Base-by-base conservation (phyloP, 2,329 filamentous ascomycete genomes). In the Aspergillus tanneri region DNA sequence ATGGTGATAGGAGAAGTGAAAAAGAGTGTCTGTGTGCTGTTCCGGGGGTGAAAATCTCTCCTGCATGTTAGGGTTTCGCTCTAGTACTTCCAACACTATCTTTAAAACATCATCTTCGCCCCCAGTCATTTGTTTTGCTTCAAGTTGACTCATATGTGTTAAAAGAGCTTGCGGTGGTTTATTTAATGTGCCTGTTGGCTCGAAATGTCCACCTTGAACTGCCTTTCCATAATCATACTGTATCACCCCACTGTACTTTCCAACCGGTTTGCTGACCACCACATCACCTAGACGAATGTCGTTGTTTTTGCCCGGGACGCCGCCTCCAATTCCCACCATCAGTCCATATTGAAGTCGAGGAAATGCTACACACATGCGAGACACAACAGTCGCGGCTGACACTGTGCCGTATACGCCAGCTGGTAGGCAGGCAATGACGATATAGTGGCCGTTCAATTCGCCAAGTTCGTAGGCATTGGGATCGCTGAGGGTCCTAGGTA, bases 211-310 rank as follows among this genome's bases (percentile, higher is more conserved):
- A 21, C 36, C 28, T 22, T 16, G 19, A 27, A 45, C 22, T 7
- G 22, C 21, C 18, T 49, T 49, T 3, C 46, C 46, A 16, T 43
- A 43, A 27, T 43, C 40, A 23, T 43, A 48, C 19, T n/a, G n/a
- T n/a, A n/a, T 5, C 11, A 48, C 40, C 7, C 50, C 53, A 2
- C 43, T 36, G 5, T 34, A 47, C 12, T 5, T 42, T 21, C 18
- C 14, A n/a, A n/a, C 35, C 3, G 52, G 47, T 14, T 34, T 42
- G 43, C 59, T 60, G 7, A 62, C 50, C 4, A 60, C 60, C 5
- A 62, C 51, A n/a, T 61, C 57, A 8, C 59, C 56, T 3, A 60
- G 39, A 1, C 51, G 51, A 41, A 62, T 56, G n/a, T 47, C 4
- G 35, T 30, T 1, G n/a, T 5, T 35, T 6, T 39, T 36, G 3